Percentiles rank a stretch among this genome's conserved stretches.
Evolutionary conservation across 2,329 filamentous ascomycete species (phyloP).

Genomic region (Aureobasidium sp.): DNA sequence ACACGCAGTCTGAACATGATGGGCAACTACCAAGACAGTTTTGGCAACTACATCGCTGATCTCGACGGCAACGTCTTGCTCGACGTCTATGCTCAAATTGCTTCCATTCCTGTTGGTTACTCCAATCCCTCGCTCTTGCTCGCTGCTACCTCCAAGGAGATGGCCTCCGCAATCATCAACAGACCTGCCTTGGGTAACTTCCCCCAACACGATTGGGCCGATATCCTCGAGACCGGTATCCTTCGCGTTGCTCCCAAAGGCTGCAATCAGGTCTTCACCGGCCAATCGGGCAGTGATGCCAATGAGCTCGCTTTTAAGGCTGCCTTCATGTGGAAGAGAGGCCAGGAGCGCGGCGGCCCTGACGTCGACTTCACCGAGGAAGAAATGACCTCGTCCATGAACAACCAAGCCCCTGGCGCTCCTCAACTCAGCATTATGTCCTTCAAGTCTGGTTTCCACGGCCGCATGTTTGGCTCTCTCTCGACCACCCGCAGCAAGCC

Average conservation of each 20-base stretch:
- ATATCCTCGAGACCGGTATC: constrained; percentile 66
- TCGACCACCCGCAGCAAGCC: constrained; percentile 84
- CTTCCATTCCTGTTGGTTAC: constrained; percentile 82
- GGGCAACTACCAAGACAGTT: constrained; percentile 59
- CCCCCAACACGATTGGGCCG: constrained; percentile 69
- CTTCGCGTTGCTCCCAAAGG: constrained; percentile 74
- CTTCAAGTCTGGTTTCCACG: constrained; percentile 81
- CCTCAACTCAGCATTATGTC: constrained; percentile 73
- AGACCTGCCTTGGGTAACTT: constrained; percentile 82
- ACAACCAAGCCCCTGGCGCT: constrained; percentile 69
- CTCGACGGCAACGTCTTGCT: constrained; percentile 61
- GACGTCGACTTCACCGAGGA: constrained; percentile 67
- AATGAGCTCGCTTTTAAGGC: constrained; percentile 91
- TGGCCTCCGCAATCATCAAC: constrained; percentile 73
- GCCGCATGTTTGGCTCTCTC: constrained; percentile 74
- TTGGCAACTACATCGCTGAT: constrained; percentile 69
- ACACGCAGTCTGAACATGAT: constrained; percentile 75
- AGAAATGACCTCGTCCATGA: constrained; percentile 65
- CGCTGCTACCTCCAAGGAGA: constrained; percentile 63
- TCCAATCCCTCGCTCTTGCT: constrained; percentile 68
- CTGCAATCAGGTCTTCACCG: constrained; percentile 78
- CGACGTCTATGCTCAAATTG: constrained; percentile 78
- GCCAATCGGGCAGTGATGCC: constrained; percentile 77
- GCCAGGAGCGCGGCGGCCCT: constrained; percentile 66
- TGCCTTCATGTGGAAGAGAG: constrained; percentile 81